Conservation (phyloP, 345 rosid genomes). For the Camelina hispida region DNA sequence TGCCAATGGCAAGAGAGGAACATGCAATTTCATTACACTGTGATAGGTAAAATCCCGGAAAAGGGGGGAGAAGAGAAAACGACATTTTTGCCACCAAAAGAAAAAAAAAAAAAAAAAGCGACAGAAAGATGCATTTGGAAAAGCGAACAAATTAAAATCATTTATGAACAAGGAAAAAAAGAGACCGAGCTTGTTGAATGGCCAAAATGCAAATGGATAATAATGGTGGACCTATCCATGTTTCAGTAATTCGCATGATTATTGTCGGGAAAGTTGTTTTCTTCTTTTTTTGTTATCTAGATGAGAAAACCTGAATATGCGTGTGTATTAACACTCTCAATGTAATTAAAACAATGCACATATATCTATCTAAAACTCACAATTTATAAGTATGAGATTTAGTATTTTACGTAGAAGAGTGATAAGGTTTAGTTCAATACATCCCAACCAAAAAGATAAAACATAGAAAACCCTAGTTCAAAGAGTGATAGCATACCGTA, state of each 20-base stretch:
- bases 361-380: constrained; percentile 1
- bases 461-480: not conserved
- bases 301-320: constrained; percentile 8
- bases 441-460: not conserved
- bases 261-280: not conserved
- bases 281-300: not conserved
- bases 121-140: not conserved
- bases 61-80: constrained; percentile 22
- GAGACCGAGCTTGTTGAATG: constrained; percentile 1
- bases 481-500: constrained; percentile 6
- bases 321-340: not conserved
- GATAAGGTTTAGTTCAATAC: not conserved
- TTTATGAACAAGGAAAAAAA: not conserved
- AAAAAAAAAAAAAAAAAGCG: constrained; percentile 11
- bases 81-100: constrained; percentile 30
- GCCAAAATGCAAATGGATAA: not conserved
- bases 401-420: not conserved
- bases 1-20: constrained; percentile 43
- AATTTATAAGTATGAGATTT: not conserved
- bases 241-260: constrained; percentile 32
- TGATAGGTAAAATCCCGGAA: constrained; percentile 40
- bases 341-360: not conserved
- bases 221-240: constrained; percentile 38
- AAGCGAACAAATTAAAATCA: constrained; percentile 9
- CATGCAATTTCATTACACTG: constrained; percentile 39